A percentile compares a stretch with the other conserved stretches of the same genome.
phyloP scores from a whole-genome alignment of 768 basidiomycete species.

The Lactarius hatsudake region DNA sequence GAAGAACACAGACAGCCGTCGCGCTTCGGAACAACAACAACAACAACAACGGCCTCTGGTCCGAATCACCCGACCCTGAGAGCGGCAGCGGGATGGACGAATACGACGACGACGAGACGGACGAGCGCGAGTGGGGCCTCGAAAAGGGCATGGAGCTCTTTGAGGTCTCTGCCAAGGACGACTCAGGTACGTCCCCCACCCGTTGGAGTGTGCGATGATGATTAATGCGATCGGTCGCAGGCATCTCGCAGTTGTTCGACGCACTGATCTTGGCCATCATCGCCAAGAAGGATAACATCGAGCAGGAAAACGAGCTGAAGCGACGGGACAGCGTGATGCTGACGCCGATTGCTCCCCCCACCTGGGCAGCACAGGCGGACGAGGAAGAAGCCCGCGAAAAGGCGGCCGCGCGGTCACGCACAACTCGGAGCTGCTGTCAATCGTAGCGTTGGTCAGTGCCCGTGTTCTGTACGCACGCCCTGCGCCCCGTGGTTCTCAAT shows the following conservation, averaged over 20 bases:
- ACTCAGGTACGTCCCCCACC: conserved; percentile 53
- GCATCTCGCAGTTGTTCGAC: conserved; percentile 77
- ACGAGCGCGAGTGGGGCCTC: conserved; percentile 70
- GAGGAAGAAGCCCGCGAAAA: conserved; percentile 70
- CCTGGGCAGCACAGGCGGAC: conserved; percentile 78
- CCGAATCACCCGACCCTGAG: conserved; percentile 30
- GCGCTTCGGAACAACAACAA: conserved; percentile 34
- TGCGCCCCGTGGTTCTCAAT: conserved; percentile 2
- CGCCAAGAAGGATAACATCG: conserved; percentile 70
- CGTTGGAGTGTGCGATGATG: not conserved
- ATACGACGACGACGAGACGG: conserved; percentile 45
- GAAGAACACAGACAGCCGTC: conserved; percentile 27
- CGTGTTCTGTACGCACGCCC: not conserved
- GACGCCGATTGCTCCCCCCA: conserved; percentile 56
- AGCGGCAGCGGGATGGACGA: conserved; percentile 50
- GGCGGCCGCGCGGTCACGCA: conserved; percentile 43
- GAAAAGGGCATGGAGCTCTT: conserved; percentile 84
- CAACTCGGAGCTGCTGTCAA: conserved; percentile 68
- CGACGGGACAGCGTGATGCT: conserved; percentile 84
- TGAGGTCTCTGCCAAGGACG: conserved; percentile 91
- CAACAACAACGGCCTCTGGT: conserved; percentile 9
- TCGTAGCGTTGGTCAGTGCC: conserved; percentile 32
- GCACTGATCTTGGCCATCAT: conserved; percentile 81
- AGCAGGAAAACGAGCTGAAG: conserved; percentile 74
- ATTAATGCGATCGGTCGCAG: conserved; percentile 39